Evolutionary conservation across 2,329 filamentous ascomycete species (phyloP).

Genomic region (Ilyonectria robusta): DNA sequence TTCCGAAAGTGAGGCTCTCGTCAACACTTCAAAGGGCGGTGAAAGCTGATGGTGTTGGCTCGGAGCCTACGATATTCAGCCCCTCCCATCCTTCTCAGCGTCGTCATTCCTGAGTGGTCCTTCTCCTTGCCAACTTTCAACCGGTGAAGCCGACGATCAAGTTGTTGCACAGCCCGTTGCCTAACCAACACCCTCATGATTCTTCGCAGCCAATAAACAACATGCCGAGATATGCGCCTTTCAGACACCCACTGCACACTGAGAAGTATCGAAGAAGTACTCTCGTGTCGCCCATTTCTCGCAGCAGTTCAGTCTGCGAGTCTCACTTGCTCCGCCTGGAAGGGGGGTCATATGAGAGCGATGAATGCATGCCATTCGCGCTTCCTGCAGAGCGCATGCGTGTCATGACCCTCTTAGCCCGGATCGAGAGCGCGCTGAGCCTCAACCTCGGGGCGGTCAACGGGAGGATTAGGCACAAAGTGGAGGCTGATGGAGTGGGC

Average conservation of each 20-base stretch:
- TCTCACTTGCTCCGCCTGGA: slow-evolving; percentile 10
- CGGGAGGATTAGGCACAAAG: slow-evolving; percentile 22
- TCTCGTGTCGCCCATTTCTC: slow-evolving; percentile 4
- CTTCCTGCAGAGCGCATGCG: slow-evolving; percentile 15
- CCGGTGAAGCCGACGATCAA: slow-evolving; percentile 17
- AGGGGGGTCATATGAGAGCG: slow-evolving; percentile 15
- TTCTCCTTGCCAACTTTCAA: slow-evolving; percentile 6
- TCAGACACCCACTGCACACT: background rate
- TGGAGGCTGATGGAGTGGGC: slow-evolving; percentile 21
- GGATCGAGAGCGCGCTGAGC: background rate
- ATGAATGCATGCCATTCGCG: slow-evolving; percentile 24
- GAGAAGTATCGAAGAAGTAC: slow-evolving; percentile 21
- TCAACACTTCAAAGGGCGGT: slow-evolving; percentile 10
- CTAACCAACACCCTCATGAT: slow-evolving; percentile 18
- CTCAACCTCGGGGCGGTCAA: slow-evolving; percentile 16
- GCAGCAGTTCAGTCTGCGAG: slow-evolving; percentile 19
- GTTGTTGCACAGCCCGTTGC: slow-evolving; percentile 9
- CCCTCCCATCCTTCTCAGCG: slow-evolving; percentile 18
- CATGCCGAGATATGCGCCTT: slow-evolving; percentile 4
- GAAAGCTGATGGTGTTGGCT: slow-evolving; percentile 5
- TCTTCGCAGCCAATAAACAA: slow-evolving; percentile 13
- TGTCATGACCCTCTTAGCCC: slow-evolving; percentile 2
- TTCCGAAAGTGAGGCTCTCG: slow-evolving; percentile 11
- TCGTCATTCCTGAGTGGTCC: slow-evolving; percentile 14
- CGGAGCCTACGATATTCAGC: background rate